Evolutionary conservation across 148 eudicot genomes (phyloP).

Genomic region (Silene latifolia): DNA sequence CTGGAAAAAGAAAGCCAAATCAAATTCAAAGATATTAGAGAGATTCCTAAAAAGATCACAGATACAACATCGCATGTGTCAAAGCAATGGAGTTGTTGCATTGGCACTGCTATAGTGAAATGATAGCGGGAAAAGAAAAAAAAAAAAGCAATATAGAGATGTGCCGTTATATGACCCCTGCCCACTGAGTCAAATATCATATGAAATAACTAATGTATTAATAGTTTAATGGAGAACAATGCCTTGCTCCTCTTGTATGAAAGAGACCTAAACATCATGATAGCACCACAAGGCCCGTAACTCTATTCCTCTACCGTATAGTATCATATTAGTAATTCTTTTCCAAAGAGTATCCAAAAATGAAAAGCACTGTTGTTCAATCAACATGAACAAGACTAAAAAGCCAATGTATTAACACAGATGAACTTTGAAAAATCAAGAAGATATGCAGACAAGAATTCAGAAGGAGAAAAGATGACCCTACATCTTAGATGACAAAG

Average conservation of each 20-base stretch:
- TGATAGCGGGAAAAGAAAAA: too few relatives aligned
- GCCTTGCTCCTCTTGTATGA: background rate
- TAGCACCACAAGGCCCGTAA: background rate
- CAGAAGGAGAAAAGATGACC: conserved; percentile 17
- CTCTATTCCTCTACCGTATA: background rate
- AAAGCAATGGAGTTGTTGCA: too few relatives aligned
- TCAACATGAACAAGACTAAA: background rate
- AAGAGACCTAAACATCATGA: background rate
- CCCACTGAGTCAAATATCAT: background rate
- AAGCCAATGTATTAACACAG: background rate
- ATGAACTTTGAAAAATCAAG: background rate
- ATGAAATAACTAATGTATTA: too few relatives aligned
- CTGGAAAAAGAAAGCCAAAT: conserved; percentile 36
- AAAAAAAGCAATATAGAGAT: too few relatives aligned
- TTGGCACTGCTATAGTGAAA: too few relatives aligned
- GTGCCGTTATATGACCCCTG: background rate
- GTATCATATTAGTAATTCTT: background rate
- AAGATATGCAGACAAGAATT: background rate
- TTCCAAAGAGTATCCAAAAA: background rate
- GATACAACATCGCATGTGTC: background rate
- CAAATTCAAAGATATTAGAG: background rate
- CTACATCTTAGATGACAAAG: conserved; percentile 91
- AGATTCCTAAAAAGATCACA: background rate
- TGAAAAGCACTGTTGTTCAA: background rate
- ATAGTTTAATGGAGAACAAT: background rate